Conservation (phyloP, 257 asterid species). For the Mentha longifolia region DNA sequence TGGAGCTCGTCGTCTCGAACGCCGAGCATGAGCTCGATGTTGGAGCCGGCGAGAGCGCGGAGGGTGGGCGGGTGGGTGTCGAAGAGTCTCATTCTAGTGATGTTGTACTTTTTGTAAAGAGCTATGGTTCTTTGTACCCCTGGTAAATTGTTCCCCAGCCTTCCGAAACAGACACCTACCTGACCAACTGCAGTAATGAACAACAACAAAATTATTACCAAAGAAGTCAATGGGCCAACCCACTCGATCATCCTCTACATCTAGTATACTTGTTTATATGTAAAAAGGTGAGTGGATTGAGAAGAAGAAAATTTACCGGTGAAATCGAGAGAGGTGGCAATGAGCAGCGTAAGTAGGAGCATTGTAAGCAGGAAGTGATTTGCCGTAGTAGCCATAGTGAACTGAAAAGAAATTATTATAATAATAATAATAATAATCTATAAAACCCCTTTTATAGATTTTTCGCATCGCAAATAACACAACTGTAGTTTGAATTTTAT, state of each 20-base stretch:
- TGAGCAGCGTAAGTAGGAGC: not conserved
- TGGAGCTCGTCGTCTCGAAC: conserved; percentile 27
- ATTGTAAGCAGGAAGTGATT: not conserved
- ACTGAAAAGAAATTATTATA: not conserved
- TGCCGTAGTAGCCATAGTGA: not conserved
- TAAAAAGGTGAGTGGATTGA: too few relatives aligned
- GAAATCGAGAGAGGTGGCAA: not conserved
- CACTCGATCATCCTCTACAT: too few relatives aligned
- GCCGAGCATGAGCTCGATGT: conserved; percentile 23
- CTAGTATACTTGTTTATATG: too few relatives aligned
- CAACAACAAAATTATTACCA: not conserved
- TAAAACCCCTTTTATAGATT: too few relatives aligned
- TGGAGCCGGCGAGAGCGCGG: not conserved
- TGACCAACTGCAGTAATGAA: not conserved
- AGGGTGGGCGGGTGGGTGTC: not conserved
- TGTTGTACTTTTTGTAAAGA: not conserved
- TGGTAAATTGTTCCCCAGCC: not conserved
- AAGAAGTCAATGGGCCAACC: not conserved
- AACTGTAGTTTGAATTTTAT: not conserved
- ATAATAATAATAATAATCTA: too few relatives aligned
- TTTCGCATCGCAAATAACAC: too few relatives aligned
- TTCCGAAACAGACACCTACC: conserved; percentile 9
- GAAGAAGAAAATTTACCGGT: not conserved
- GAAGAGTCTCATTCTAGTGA: not conserved
- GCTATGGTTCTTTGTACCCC: conserved; percentile 1